Evolutionary conservation across 257 asterid species (phyloP), one percentile per base, ranked within the genome.

Genomic region (Gardenia jasminoides): DNA sequence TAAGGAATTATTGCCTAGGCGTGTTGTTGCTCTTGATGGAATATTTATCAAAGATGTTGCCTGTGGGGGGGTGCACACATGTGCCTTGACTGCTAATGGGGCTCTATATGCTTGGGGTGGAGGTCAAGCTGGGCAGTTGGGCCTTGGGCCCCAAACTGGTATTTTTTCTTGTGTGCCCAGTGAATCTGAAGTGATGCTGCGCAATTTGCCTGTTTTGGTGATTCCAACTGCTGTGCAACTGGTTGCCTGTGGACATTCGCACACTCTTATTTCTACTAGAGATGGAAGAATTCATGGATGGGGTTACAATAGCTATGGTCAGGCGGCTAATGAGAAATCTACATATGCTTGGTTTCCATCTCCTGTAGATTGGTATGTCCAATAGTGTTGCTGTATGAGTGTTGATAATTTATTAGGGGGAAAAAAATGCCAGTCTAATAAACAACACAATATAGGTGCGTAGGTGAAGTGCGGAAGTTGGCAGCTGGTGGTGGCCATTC

Each of bases 401-500:
- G 47, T 78, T 72, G 33, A 31, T n/a, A 47, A 30, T 73, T 31
- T 22, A 28, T 74, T 36, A 5, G 41, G 4, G 41, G 74, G 56
- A 48, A 68, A 72, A 56, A 9, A 56, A 24, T 3, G 3, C 62
- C 67, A 24, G 69, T 78, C 48, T 58, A 54, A 82, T 46, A 75
- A 73, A 41, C 65, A 71, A 82, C 52, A 50, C 61, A 56, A 17
- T 82, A 10, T 79, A 93, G 99, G 96, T 93, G 97, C 78, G 92
- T 92, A 20, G 99, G 98, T 73, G 94, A 92, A 82, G 96, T 93
- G n/a, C 83, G 95, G 84, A 96, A 92, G 80, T 76, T 96, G 82
- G 92, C 96, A 59, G 98, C 97, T 9, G 98, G 99, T 75, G 98
- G 97, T 66, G 98, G 98, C 83, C 98, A 96, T 87, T 96, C 98